Evolutionary conservation across 805 yeast genomes (phyloP).

Genomic region (Spathaspora boniae): DNA sequence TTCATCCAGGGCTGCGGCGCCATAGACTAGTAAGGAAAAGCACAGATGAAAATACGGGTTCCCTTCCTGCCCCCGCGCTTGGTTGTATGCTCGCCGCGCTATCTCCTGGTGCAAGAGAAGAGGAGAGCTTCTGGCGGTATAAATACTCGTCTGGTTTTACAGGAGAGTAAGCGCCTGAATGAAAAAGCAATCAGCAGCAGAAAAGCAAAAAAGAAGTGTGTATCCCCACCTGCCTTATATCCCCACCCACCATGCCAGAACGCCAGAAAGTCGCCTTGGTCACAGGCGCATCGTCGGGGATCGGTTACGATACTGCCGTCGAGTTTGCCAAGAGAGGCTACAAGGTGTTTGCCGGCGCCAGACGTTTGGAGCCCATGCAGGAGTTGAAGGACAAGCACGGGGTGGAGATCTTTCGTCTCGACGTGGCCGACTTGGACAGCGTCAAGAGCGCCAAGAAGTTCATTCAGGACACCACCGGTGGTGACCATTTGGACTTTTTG

Average conservation of each 20-base stretch:
- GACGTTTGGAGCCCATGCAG: slow-evolving; percentile 61
- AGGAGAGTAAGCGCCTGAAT: no score
- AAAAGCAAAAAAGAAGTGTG: no score
- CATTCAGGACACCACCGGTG: slow-evolving; percentile 41
- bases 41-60: no score
- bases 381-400: slow-evolving; percentile 42
- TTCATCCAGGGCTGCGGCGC: no score
- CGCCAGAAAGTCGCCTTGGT: slow-evolving; percentile 46
- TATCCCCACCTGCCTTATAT: no score
- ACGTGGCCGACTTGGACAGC: slow-evolving; percentile 52
- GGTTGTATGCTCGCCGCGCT: no score
- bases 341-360: slow-evolving; percentile 69
- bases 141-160: no score
- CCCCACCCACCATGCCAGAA: slow-evolving; percentile 10
- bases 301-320: slow-evolving; percentile 47
- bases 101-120: no score
- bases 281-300: slow-evolving; percentile 58
- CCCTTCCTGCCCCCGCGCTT: no score
- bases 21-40: no score
- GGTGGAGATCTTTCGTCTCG: slow-evolving; percentile 48
- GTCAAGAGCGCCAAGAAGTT: slow-evolving; percentile 41
- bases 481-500: slow-evolving; percentile 50
- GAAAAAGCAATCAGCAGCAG: not conserved
- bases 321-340: slow-evolving; percentile 52
- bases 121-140: no score